Evolutionary conservation across 2,329 filamentous ascomycete genomes (phyloP).

Genomic region (Fusarium dlaminii): DNA sequence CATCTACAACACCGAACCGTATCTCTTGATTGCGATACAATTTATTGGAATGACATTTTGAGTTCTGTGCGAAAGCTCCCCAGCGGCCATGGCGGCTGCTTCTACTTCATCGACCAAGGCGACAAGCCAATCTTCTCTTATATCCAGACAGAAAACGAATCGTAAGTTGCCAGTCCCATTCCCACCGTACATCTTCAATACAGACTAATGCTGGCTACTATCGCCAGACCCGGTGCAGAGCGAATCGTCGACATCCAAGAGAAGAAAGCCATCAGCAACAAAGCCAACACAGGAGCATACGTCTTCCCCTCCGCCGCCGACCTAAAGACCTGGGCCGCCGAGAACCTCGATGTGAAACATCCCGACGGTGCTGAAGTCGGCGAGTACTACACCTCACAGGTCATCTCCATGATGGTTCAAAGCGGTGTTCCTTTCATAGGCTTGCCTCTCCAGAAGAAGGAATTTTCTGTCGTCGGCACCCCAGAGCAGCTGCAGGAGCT

Average conservation of each 20-base stretch:
- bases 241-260: background rate
- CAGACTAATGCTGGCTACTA: accelerated
- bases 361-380: background rate
- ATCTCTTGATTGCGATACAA: background rate
- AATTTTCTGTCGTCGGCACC: background rate
- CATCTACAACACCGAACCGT: background rate
- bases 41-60: background rate
- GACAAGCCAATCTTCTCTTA: background rate
- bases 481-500: background rate
- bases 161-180: accelerated
- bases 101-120: background rate
- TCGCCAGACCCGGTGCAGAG: accelerated
- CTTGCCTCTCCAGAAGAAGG: background rate
- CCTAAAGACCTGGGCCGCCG: background rate
- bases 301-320: background rate
- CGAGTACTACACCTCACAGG: background rate
- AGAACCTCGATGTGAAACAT: background rate
- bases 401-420: background rate
- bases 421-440: background rate
- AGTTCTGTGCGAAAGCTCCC: background rate
- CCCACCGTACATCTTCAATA: accelerated
- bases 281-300: background rate
- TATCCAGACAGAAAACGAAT: background rate
- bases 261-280: background rate
- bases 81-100: background rate